phyloP scores from a whole-genome alignment of 495 filamentous ascomycete genomes.

The Aspergillus olivimuriae region DNA sequence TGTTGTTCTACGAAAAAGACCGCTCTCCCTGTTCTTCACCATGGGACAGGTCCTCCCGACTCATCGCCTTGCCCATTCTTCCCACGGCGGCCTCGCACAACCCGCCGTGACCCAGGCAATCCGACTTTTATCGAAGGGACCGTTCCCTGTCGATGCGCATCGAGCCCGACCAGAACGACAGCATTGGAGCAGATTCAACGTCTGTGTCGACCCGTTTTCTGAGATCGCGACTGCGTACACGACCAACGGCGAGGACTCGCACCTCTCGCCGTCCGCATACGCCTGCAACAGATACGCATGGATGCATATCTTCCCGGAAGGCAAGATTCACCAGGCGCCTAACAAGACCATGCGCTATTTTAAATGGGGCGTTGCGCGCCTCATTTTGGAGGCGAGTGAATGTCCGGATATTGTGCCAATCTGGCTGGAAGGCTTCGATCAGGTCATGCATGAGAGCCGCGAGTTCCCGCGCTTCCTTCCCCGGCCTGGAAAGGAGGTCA shows the following conservation, averaged over 20 bases:
- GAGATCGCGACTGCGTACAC: conserved; percentile 41
- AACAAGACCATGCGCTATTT: conserved; percentile 83
- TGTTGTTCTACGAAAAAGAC: conserved; percentile 35
- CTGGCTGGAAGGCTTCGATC: conserved; percentile 82
- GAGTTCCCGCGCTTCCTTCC: conserved; percentile 77
- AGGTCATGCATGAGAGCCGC: conserved; percentile 77
- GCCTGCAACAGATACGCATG: conserved; percentile 59
- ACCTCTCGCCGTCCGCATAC: conserved; percentile 53
- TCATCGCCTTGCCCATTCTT: conserved; percentile 70
- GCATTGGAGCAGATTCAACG: conserved; percentile 33
- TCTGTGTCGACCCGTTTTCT: conserved; percentile 44
- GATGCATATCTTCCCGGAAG: conserved; percentile 96
- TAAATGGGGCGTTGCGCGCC: conserved; percentile 88
- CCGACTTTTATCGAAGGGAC: conserved; percentile 66
- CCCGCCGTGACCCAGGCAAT: conserved; percentile 82
- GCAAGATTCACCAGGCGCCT: conserved; percentile 82
- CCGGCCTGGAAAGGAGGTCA: conserved; percentile 60
- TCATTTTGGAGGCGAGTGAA: conserved; percentile 81
- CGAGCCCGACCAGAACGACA: conserved; percentile 29
- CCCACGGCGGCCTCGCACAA: conserved; percentile 69
- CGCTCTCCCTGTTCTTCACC: conserved; percentile 64
- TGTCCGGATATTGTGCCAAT: conserved; percentile 85
- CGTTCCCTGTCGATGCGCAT: conserved; percentile 40
- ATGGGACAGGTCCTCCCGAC: conserved; percentile 86
- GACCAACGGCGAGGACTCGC: conserved; percentile 51